phyloP scores from a whole-genome alignment of 345 rosid genomes.

The Populus pruinosa region DNA sequence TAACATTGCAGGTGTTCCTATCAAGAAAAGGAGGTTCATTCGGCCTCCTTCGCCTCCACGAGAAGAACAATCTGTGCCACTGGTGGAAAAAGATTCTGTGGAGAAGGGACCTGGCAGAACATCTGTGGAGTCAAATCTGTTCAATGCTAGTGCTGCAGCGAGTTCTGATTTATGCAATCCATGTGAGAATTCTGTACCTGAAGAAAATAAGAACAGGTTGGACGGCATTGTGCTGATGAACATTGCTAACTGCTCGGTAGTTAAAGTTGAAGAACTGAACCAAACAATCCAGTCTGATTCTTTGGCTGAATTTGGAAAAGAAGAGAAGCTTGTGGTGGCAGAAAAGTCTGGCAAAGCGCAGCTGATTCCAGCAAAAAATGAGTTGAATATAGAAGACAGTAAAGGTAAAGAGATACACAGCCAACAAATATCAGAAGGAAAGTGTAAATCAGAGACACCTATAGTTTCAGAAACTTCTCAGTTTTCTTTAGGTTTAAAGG shows the following conservation, averaged over 20 bases:
- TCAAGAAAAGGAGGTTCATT: conserved; percentile 77
- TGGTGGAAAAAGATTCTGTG: conserved; percentile 15
- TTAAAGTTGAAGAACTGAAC: conserved; percentile 34
- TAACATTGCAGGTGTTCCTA: conserved; percentile 60
- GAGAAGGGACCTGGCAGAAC: conserved; percentile 20
- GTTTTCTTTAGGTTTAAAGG: conserved; percentile 32
- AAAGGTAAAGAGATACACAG: conserved; percentile 19
- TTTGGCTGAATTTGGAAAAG: conserved; percentile 21
- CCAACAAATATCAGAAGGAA: conserved; percentile 23
- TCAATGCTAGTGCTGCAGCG: conserved; percentile 23
- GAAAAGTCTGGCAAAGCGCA: conserved; percentile 16
- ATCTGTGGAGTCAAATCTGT: conserved; percentile 26
- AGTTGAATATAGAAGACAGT: conserved; percentile 27
- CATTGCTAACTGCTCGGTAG: conserved; percentile 13
- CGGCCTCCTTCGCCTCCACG: conserved; percentile 39
- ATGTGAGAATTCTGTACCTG: conserved; percentile 7
- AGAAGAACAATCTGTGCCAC: conserved; percentile 29
- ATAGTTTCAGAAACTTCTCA: conserved; percentile 28
- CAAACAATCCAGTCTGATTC: conserved; percentile 21
- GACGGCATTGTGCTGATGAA: conserved; percentile 11
- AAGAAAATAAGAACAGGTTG: conserved; percentile 14
- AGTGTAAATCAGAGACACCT: conserved; percentile 23
- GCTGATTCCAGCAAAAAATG: conserved; percentile 23
- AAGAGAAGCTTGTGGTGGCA: conserved; percentile 21
- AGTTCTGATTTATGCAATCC: conserved; percentile 31